Percentiles rank a stretch among this genome's conserved stretches.
These are phyloP conservation scores for Coemansia asiatica DNA, from an alignment of 192 early-diverging fungal species.

Conservation along the genomic window DNA sequence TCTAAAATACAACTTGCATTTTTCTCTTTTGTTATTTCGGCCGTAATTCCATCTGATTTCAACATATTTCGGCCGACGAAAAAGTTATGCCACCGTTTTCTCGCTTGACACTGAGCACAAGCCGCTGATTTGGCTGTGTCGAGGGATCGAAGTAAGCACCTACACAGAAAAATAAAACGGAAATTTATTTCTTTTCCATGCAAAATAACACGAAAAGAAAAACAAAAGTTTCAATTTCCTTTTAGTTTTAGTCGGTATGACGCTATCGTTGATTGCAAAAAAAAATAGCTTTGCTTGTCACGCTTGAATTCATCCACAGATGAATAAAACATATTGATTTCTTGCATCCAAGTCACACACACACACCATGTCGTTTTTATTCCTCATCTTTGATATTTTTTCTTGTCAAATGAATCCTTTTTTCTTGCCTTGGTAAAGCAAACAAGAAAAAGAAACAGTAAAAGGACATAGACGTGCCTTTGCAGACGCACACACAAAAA, in stretches of 20 bases:
- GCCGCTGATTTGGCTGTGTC: conserved; percentile 40
- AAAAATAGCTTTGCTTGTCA: background rate
- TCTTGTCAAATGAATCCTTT: too few species aligned
- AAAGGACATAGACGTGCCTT: background rate
- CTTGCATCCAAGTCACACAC: too few species aligned
- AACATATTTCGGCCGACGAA: conserved; percentile 33
- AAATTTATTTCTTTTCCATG: background rate
- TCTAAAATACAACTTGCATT: too few species aligned
- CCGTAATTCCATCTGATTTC: too few species aligned
- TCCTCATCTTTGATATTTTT: too few species aligned
- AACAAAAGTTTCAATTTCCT: too few species aligned
- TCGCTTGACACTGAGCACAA: conserved; percentile 27
- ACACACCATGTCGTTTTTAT: too few species aligned
- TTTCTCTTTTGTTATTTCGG: too few species aligned
- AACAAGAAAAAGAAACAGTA: background rate
- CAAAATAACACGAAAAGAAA: too few species aligned
- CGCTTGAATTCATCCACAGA: background rate
- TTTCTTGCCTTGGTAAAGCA: background rate
- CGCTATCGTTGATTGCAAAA: background rate
- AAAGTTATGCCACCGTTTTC: conserved; percentile 26
- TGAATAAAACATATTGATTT: too few species aligned
- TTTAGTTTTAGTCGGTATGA: background rate
- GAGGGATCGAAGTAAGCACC: conserved; percentile 46
- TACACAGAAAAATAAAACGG: conserved; percentile 15
- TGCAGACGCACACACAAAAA: background rate